Conservation (phyloP, 2,329 filamentous ascomycete genomes). For the Chaetomium globosum region DNA sequence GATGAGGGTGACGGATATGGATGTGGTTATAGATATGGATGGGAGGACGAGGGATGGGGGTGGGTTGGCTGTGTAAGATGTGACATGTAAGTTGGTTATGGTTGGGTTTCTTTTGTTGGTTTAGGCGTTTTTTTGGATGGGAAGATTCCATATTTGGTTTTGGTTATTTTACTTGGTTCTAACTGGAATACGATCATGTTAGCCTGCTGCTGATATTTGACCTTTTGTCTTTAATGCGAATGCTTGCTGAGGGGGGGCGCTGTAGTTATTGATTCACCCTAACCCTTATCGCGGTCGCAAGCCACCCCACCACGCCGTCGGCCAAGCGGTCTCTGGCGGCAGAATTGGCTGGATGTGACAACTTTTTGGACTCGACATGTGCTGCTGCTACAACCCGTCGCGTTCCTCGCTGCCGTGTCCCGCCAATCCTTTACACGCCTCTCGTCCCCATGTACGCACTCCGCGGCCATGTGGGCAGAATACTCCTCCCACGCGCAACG, state of each 20-base stretch:
- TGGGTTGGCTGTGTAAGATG: slow-evolving; percentile 24
- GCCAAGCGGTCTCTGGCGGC: slow-evolving; percentile 10
- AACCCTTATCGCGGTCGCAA: slow-evolving; percentile 2
- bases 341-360: slow-evolving; percentile 1
- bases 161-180: neutral
- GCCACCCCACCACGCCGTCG: no score
- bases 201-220: neutral
- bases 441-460: slow-evolving; percentile 24
- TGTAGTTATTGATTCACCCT: neutral
- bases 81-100: neutral
- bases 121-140: neutral
- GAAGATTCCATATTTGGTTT: neutral
- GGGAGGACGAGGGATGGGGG: slow-evolving; percentile 1
- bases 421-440: neutral
- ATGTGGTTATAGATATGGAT: neutral
- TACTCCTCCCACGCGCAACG: slow-evolving; percentile 15
- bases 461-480: slow-evolving; percentile 26
- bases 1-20: neutral
- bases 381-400: neutral
- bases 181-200: neutral
- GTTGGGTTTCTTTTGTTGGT: neutral
- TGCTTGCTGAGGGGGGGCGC: neutral
- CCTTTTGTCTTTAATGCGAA: no score
- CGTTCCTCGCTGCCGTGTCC: neutral
- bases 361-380: slow-evolving; percentile 6